Evolutionary conservation across 2,329 filamentous ascomycete genomes (phyloP).

Genomic region (Paraphoma sp.): DNA sequence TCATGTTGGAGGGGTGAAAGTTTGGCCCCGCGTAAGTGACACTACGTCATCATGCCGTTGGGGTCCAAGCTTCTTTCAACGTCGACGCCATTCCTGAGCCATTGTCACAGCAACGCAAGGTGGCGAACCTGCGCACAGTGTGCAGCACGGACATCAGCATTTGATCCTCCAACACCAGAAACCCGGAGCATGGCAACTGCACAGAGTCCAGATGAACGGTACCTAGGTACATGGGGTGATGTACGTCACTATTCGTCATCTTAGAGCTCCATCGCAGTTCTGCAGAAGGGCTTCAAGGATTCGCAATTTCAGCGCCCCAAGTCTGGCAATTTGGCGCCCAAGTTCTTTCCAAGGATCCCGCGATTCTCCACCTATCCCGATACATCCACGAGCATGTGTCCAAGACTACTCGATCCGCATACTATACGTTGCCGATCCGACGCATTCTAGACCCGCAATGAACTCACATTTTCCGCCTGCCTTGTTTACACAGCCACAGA

Average conservation of each 20-base stretch:
- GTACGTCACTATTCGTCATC: constrained; percentile 15
- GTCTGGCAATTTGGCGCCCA: background rate
- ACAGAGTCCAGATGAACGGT: background rate
- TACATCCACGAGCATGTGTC: constrained; percentile 13
- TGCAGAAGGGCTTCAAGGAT: background rate
- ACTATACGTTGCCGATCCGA: constrained; percentile 9
- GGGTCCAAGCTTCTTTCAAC: constrained; percentile 1
- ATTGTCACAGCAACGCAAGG: background rate
- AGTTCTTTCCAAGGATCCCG: background rate
- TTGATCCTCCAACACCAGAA: constrained; percentile 2
- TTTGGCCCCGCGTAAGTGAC: background rate
- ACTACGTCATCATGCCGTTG: constrained; percentile 16
- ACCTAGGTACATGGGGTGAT: background rate
- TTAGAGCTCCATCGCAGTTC: background rate
- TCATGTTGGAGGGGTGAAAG: constrained; percentile 15
- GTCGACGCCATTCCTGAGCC: background rate
- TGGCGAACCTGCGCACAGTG: background rate
- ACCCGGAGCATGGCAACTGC: constrained; percentile 3
- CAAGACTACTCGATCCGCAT: constrained; percentile 2
- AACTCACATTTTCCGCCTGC: constrained; percentile 9
- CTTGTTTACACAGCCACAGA: constrained; percentile 24
- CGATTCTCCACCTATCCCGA: constrained; percentile 17
- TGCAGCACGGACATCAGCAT: background rate
- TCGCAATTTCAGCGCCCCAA: constrained; percentile 7
- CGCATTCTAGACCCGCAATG: constrained; percentile 21